Base-by-base conservation (phyloP, 192 early-diverging fungal species). In the Oehlia diaphana region DNA sequence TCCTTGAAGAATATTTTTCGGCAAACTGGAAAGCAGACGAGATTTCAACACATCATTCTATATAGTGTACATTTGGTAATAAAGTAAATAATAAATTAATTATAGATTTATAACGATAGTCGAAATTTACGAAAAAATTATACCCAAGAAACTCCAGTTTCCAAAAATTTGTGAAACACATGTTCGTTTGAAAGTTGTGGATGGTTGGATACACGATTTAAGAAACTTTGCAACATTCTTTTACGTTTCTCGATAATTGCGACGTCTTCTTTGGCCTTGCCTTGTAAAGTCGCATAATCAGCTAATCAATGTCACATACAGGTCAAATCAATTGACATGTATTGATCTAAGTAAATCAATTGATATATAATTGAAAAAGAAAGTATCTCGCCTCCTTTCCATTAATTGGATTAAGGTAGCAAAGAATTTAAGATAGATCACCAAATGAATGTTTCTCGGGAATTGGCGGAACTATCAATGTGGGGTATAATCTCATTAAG, bases 401-500 rank as follows among this genome's bases (percentile, higher is more conserved):
- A 42, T 26, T 14, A 42, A 42, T 7, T 42, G 39, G 7, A 42
- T 42, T 42, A 50, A 61, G 6, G 64, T 26, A 28, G 80, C 84
- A 81, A 21, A 83, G 84, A 63, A 81, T 90, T 78, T 23, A n/a
- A n/a, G 62, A 35, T 76, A n/a, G 58, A 35, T 86, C 90, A 86
- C 92, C 87, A 71, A 99, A 82, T 26, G 95, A 92, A 87, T 99
- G 97, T 86, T 99, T 99, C 78, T 98, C 96, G 23, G 98, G 98
- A 79, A 99, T 97, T 28, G 98, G 97, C 8, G 97, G 96, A 12
- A 98, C 91, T 68, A 97, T 93, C 62, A 94, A 82, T 1, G 93
- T 94, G 8, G 96, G 96, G 82, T 98, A 94, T 72, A 96, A 87
- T 53, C 90, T 87, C 23, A 85, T 86, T 69, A 99, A 87, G 14